Evolutionary conservation across 176 grass and related monocot species (phyloP), one percentile per base, ranked within the genome.

Genomic region (Bolboschoenus planiculmis): DNA sequence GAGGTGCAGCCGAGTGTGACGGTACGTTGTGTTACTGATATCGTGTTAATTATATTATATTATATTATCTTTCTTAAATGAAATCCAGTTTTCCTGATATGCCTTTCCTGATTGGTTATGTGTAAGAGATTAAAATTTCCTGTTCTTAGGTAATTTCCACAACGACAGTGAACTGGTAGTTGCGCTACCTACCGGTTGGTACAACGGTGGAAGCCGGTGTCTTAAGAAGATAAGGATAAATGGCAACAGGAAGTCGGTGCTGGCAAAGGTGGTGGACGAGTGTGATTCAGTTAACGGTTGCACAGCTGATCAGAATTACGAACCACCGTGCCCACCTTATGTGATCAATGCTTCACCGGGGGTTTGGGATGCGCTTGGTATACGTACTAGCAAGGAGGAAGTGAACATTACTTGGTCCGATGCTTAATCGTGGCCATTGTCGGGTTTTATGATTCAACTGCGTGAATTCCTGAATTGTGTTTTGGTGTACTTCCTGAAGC

Each of bases 151-250:
- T 23, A 72, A 29, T 3, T 88, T 48, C 29, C 86, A 88, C 35
- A 3, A 37, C 3, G 60, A 93, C 67, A 68, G 27, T 14, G 88
- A 90, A 67, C 39, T 35, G 55, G 26, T 90, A 46, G 91, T 92
- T 50, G 55, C 56, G 15, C 14, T 92, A 35, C 80, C 91, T 14
- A 90, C 88, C 23, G 87, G 91, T 31, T 92, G 88, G 91, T 56
- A 81, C 34, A 29, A 84, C 21, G 64, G 71, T 79, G 37, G 27
- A 4, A 63, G 20, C 29, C 79, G 88, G 10, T 93, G 91, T 82
- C 56, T 84, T 46, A 78, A 65, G 84, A 90, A 43, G 83, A 86
- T 90, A 77, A 84, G 85, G 27, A 55, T 93, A 78, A 64, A 1
- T 4, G 84, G 75, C 5, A 79, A 82, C 7, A 71, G 84, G 29